phyloP scores from a whole-genome alignment of 139 green algal genomes.

The Raphidocelis subcapitata region DNA sequence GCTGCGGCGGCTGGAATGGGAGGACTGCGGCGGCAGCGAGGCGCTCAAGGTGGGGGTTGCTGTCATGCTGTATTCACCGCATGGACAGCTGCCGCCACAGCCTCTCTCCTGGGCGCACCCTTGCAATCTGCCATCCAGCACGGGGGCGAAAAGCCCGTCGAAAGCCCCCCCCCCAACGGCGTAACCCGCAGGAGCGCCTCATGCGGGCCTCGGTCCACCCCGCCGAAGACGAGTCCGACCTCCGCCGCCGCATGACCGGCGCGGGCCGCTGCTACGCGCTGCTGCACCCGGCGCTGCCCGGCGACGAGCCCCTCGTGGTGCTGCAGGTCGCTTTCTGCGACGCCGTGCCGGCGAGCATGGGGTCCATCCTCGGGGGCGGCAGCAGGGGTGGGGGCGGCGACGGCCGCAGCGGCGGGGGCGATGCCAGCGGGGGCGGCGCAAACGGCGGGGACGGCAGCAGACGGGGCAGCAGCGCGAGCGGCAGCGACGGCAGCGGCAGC shows the following conservation, averaged over 20 bases:
- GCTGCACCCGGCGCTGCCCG: constrained; percentile 63
- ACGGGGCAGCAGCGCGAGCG: background rate
- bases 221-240: too few relatives aligned
- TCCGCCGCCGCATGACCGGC: background rate
- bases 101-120: too few relatives aligned
- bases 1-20: constrained; percentile 71
- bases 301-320: constrained; percentile 68
- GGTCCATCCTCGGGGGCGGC: background rate
- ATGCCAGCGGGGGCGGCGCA: background rate
- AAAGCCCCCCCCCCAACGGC: too few relatives aligned
- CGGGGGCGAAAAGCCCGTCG: too few relatives aligned
- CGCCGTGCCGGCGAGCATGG: constrained; percentile 29
- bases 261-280: constrained; percentile 28
- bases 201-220: too few relatives aligned
- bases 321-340: constrained; percentile 66
- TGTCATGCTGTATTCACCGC: too few relatives aligned
- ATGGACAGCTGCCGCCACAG: too few relatives aligned
- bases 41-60: too few relatives aligned
- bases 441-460: background rate
- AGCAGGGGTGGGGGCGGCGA: background rate
- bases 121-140: too few relatives aligned
- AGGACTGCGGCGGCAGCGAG: constrained; percentile 19
- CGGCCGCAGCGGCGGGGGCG: background rate
- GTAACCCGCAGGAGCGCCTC: too few relatives aligned
- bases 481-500: background rate